A percentile compares a stretch with the other conserved stretches of the same genome.
These are phyloP conservation scores for Neoboletus magnificus DNA, from an alignment of 768 basidiomycete species.

Conservation along the genomic window DNA sequence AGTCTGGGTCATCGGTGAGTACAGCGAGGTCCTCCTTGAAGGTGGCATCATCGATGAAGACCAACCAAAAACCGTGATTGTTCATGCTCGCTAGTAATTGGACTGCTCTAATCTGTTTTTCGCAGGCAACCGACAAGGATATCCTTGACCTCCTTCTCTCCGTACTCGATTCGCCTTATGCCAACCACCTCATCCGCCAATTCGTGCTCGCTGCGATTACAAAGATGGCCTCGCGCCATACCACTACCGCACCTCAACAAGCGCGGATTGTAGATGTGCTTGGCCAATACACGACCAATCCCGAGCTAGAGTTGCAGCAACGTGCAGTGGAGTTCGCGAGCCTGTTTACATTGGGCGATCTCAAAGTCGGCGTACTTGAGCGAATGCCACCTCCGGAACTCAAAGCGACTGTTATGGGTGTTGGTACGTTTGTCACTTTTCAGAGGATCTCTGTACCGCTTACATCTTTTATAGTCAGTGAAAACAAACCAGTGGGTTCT, in stretches of 20 bases:
- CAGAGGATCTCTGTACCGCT: neutral
- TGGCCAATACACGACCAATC: slow-evolving; percentile 78
- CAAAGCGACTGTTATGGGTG: slow-evolving; percentile 94
- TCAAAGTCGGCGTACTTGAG: slow-evolving; percentile 84
- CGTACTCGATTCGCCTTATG: slow-evolving; percentile 89
- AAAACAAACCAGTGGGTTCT: slow-evolving; percentile 94
- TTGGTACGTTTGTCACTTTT: slow-evolving; percentile 50
- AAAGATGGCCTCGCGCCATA: slow-evolving; percentile 82
- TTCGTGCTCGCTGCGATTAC: slow-evolving; percentile 88
- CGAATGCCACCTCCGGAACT: slow-evolving; percentile 99
- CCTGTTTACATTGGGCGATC: slow-evolving; percentile 73
- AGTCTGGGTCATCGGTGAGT: slow-evolving; percentile 96
- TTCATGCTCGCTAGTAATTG: neutral
- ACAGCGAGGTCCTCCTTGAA: slow-evolving; percentile 85
- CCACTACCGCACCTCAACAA: slow-evolving; percentile 63
- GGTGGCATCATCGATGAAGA: slow-evolving; percentile 82
- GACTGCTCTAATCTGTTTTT: neutral
- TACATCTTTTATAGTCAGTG: slow-evolving; percentile 61
- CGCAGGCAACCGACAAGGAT: slow-evolving; percentile 74
- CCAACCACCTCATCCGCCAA: slow-evolving; percentile 87
- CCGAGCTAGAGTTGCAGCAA: slow-evolving; percentile 94
- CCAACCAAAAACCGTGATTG: slow-evolving; percentile 59
- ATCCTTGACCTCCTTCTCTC: slow-evolving; percentile 83
- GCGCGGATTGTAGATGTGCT: slow-evolving; percentile 77
- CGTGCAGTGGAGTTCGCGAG: slow-evolving; percentile 93